phyloP scores from a whole-genome alignment of 441 rosid species.

The Isatis lusitanica region DNA sequence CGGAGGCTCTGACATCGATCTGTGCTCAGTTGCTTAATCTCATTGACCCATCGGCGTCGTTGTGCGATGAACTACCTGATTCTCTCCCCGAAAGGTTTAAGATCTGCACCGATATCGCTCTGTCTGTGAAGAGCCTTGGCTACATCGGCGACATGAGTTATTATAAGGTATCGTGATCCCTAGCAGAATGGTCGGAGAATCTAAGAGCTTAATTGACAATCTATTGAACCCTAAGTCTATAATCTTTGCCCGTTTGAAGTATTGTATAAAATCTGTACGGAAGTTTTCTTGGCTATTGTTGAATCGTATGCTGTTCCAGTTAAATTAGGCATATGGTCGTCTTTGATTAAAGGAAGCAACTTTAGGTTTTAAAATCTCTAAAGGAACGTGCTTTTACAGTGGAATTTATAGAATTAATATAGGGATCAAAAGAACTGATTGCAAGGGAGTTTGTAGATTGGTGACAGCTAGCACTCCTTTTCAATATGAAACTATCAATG shows the following conservation, averaged over 20 bases:
- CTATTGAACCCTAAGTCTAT: not conserved
- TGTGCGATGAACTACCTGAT: conserved; percentile 40
- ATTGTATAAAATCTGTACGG: no score
- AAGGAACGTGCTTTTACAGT: not conserved
- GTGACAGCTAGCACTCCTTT: not conserved
- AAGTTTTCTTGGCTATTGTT: not conserved
- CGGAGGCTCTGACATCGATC: conserved; percentile 51
- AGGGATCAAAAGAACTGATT: not conserved
- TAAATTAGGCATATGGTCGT: not conserved
- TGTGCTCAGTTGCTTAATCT: conserved; percentile 62
- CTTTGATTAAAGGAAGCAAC: not conserved
- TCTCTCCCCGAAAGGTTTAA: conserved; percentile 53
- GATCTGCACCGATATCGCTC: conserved; percentile 59
- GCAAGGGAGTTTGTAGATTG: not conserved
- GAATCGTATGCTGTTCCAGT: not conserved
- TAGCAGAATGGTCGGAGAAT: not conserved
- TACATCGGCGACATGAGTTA: conserved; percentile 59
- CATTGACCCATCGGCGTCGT: conserved; percentile 42
- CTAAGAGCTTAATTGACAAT: not conserved
- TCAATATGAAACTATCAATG: not conserved
- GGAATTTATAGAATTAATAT: not conserved
- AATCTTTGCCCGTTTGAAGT: not conserved
- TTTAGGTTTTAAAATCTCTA: not conserved
- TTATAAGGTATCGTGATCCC: conserved; percentile 47
- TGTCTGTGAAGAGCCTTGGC: conserved; percentile 56